Evolutionary conservation across 2,329 filamentous ascomycete genomes (phyloP).

Genomic region (Penicillium sp.): DNA sequence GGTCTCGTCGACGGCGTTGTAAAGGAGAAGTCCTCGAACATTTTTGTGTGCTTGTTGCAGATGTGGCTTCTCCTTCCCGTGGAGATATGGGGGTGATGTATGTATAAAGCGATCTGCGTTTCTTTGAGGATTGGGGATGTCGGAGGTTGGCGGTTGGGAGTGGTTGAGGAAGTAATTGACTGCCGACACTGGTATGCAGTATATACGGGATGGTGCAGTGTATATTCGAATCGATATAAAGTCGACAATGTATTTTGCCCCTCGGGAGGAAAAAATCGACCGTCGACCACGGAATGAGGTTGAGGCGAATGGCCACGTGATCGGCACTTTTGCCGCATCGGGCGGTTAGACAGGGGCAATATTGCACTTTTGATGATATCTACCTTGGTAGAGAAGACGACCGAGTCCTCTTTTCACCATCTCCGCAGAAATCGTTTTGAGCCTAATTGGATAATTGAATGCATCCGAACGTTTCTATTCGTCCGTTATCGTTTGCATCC

Average conservation of each 20-base stretch:
- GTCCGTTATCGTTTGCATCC: not conserved
- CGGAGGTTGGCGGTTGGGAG: too few species aligned
- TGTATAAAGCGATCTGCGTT: not conserved
- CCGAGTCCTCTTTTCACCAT: not conserved
- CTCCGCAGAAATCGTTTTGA: not conserved
- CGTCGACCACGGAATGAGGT: constrained; percentile 10
- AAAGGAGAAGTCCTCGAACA: constrained; percentile 13
- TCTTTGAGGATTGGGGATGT: not conserved
- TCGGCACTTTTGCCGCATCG: constrained; percentile 3
- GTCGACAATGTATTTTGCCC: constrained; percentile 4
- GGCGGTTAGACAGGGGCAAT: not conserved
- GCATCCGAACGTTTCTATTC: not conserved
- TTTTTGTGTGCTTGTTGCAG: not conserved
- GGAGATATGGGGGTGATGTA: not conserved
- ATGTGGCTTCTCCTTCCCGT: not conserved
- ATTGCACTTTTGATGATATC: not conserved
- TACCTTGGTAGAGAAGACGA: not conserved
- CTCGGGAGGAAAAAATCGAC: constrained; percentile 8
- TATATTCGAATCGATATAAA: constrained; percentile 1
- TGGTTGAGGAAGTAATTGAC: not conserved
- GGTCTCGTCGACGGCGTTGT: constrained; percentile 6
- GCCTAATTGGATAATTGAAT: not conserved
- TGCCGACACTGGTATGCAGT: not conserved
- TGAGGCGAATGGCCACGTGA: constrained; percentile 9
- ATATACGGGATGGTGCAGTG: not conserved